Evolutionary conservation across 148 eudicot species (phyloP), one percentile per base, ranked within the genome.

Genomic region (Chenopodium berlandieri): DNA sequence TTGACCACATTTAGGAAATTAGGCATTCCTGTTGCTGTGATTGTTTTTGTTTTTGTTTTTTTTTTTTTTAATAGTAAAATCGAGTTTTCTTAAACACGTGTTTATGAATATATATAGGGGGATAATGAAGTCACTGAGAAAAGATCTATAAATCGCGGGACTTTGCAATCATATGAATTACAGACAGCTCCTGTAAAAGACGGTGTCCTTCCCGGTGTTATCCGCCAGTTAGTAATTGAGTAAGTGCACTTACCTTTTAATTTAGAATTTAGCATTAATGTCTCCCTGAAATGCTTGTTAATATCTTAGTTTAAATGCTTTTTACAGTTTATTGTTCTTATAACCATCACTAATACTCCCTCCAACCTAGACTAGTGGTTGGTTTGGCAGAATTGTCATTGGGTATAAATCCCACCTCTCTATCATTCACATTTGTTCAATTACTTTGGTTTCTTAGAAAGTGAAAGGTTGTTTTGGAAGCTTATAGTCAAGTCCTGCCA

Each of bases 201-300:
- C 66, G 97, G 99, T 84, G 94, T 94, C 47, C 95, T 96, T 83
- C 99, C 98, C 22, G 99, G 99, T 56, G 87, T 96, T 73, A 85
- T 92, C 78, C 98, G 97, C 62, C 92, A 94, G 83, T 82, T 92
- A 76, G 89, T 96, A 69, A 85, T 88, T 68, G 93, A 92, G 99
- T 96, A 80, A 84, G 94, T 84, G 23, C 46, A 84, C 78, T 71
- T 68, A 73, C 72, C 66, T 54, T 62, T 16, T 66, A 25, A 52
- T 31, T 27, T 32, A 31, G 56, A 34, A 47, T 30, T 70, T 9
- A 31, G 47, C 27, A 47, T 30, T 74, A 3, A 30, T 77, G 67
- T 48, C 37, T 78, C 68, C 22, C 75, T 71, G 32, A 46, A 58
- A 46, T 63, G 31, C 79, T 56, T 77, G 5, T 73, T 32, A 19